Conservation (phyloP, 2,329 filamentous ascomycete genomes). For the Ophiosphaerella korrae region DNA sequence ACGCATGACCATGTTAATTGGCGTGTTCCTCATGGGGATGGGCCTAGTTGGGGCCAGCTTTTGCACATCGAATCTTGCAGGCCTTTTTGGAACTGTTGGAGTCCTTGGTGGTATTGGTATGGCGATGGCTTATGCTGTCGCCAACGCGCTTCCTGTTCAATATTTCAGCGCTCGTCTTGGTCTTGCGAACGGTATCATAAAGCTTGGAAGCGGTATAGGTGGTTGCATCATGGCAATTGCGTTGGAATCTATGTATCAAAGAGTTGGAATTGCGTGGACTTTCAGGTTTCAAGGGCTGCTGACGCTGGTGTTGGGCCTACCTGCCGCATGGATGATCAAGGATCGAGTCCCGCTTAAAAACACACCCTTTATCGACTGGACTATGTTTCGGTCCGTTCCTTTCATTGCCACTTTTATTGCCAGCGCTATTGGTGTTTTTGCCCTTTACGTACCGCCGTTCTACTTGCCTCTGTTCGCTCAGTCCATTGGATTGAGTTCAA, state of each 20-base stretch:
- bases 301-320: slow-evolving; percentile 29
- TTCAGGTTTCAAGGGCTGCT: slow-evolving; percentile 36
- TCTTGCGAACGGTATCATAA: slow-evolving; percentile 37
- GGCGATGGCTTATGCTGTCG: slow-evolving; percentile 28
- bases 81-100: slow-evolving; percentile 57
- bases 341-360: slow-evolving; percentile 29
- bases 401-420: slow-evolving; percentile 32
- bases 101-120: slow-evolving; percentile 54
- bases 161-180: slow-evolving; percentile 38
- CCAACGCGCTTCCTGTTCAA: slow-evolving; percentile 32
- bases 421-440: slow-evolving; percentile 32
- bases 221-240: slow-evolving; percentile 34
- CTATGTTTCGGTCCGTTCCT: slow-evolving; percentile 30
- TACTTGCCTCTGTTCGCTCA: slow-evolving; percentile 36
- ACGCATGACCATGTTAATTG: slow-evolving; percentile 53
- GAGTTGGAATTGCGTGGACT: slow-evolving; percentile 38
- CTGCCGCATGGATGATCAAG: slow-evolving; percentile 31
- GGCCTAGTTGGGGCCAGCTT: slow-evolving; percentile 58
- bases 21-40: slow-evolving; percentile 57
- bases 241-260: slow-evolving; percentile 28
- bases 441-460: slow-evolving; percentile 38
- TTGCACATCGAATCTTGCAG: slow-evolving; percentile 51
- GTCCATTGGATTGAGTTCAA: slow-evolving; percentile 29
- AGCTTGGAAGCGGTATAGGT: slow-evolving; percentile 36
- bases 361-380: slow-evolving; percentile 28